Base-by-base conservation (phyloP, 148 eudicot species). In the Rhododendron kiyosumense region DNA sequence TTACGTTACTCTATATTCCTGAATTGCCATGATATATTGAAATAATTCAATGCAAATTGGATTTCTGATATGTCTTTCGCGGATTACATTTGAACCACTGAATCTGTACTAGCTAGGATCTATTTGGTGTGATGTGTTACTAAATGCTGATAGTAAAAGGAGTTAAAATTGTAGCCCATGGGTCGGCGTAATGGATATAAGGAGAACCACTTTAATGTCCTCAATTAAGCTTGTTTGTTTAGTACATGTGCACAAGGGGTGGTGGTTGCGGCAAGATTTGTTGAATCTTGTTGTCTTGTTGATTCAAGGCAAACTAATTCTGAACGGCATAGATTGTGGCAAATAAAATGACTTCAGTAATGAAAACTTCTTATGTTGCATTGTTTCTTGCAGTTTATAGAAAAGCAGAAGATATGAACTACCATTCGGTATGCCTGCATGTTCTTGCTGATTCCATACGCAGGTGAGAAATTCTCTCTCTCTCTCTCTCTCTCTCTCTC, bases 401-500 rank as follows among this genome's bases (percentile, higher is more conserved):
- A 91, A 95, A 92, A 83, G 95, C 99, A 46, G 99, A 97, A 91
- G 99, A 97, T 87, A 93, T 97, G 98, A 97, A 97, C 86, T 88
- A 93, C 88, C 99, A 97, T 84, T 93, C 99, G 1, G 94, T 97
- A 67, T 97, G 96, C 92, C 89, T 97, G 80, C 99, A 97, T 91
- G 99, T 97, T 86, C 94, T 97, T 87, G 94, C 99, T 84, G 99
- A 97, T 90, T 97, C 99, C 54, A 93, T 97, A 85, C 96, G 99
- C 83, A 97, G 99, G 99, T 97, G 86, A 86, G 85, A 54, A 81
- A 79, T 22, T 81, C 54, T 49, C 79, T 80, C 34, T 30, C 82
- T 71, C 83, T 67, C 81, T 83, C 78, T 81, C 52, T 49, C 79
- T 80, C 34, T 30, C 32, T 32, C 32, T 32, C 32, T 32, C 32